Percentiles rank a stretch among this genome's conserved stretches.
Conservation (phyloP, 129 eudicot genomes). For the Smallanthus sonchifolius region DNA sequence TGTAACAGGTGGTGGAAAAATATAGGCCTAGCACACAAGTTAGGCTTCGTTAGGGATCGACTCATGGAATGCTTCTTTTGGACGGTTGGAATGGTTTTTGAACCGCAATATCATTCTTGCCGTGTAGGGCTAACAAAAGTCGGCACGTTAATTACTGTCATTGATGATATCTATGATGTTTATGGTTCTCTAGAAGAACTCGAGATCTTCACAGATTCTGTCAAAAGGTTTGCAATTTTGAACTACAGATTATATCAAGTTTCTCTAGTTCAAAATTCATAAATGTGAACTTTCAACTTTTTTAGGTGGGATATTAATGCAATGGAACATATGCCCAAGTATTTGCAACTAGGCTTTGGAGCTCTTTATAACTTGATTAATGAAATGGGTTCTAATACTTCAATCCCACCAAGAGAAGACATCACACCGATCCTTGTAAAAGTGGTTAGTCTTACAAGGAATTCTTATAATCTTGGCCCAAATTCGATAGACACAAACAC, state of each 20-base stretch:
- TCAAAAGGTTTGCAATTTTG: constrained; percentile 11
- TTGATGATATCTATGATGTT: constrained; percentile 56
- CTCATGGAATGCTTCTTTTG: constrained; percentile 43
- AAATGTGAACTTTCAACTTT: neutral
- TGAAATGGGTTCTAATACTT: constrained; percentile 33
- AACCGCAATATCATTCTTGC: constrained; percentile 29
- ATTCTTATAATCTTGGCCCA: neutral
- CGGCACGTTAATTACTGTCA: constrained; percentile 14
- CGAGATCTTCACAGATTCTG: constrained; percentile 28
- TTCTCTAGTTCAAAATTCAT: neutral
- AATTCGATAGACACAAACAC: no score
- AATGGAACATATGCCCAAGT: constrained; percentile 30
- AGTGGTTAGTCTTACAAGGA: constrained; percentile 13
- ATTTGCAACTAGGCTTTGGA: constrained; percentile 30
- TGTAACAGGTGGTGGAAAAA: constrained; percentile 46
- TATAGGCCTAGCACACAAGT: constrained; percentile 28
- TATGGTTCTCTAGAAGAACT: constrained; percentile 54
- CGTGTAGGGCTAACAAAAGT: constrained; percentile 30
- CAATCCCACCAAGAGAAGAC: constrained; percentile 20
- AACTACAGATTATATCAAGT: neutral
- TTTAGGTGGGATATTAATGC: constrained; percentile 49
- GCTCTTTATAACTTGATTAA: constrained; percentile 31
- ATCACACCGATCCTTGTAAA: constrained; percentile 17
- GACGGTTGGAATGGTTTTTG: constrained; percentile 30
- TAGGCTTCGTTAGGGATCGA: constrained; percentile 44